These are phyloP conservation scores for Cladosporium sphaerospermum DNA, from an alignment of 2,329 filamentous ascomycete species.

Conservation along the genomic window DNA sequence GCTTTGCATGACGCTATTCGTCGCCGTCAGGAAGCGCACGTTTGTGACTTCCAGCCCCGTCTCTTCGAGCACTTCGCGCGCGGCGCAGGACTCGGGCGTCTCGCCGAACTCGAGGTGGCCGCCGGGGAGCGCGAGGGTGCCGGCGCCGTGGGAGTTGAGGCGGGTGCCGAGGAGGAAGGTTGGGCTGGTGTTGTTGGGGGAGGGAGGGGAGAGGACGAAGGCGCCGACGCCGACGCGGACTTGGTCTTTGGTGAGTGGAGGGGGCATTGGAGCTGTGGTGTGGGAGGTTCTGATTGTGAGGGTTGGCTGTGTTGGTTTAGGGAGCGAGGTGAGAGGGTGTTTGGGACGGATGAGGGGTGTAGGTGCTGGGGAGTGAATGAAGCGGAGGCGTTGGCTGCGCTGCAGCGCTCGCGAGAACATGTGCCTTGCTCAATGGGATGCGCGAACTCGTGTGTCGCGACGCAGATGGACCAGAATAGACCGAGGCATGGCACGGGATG, in stretches of 20 bases:
- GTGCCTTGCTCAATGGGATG: too few species aligned
- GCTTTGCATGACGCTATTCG: constrained; percentile 58
- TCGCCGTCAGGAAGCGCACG: constrained; percentile 52
- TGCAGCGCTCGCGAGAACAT: too few species aligned
- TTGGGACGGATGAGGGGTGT: neutral
- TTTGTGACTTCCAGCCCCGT: constrained; percentile 55
- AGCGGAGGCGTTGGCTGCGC: too few species aligned
- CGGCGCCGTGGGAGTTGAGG: constrained; percentile 42
- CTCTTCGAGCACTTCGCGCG: constrained; percentile 64
- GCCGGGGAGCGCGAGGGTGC: constrained; percentile 53
- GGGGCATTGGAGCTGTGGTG: neutral
- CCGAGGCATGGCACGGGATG: too few species aligned
- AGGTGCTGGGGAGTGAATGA: too few species aligned
- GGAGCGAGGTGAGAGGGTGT: neutral
- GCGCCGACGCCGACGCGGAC: constrained; percentile 43
- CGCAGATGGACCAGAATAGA: too few species aligned
- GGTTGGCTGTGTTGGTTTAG: neutral
- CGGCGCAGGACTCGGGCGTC: constrained; percentile 54
- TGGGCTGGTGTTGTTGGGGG: constrained; percentile 30
- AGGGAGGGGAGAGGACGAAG: constrained; percentile 31
- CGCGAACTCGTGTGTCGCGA: too few species aligned
- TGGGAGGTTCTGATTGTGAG: neutral
- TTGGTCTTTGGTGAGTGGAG: neutral
- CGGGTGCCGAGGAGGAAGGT: constrained; percentile 44
- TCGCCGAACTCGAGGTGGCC: constrained; percentile 71